A percentile compares a stretch with the other conserved stretches of the same genome.
Conservation (phyloP, 1,139 yeast species). For the Pichia sp. region DNA sequence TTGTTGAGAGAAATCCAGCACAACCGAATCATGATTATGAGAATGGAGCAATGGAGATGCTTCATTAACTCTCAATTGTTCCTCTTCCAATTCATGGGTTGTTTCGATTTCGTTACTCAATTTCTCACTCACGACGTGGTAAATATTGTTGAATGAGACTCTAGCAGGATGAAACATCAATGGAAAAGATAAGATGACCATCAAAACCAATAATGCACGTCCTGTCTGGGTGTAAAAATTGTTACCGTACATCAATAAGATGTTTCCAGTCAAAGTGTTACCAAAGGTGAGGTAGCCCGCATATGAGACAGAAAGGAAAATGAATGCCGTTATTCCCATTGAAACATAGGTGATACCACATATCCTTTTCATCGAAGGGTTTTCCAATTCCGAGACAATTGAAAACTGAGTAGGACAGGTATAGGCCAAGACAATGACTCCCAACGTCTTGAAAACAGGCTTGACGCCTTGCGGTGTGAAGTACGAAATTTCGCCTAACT, state of each 20-base stretch:
- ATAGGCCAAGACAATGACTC: constrained; percentile 90
- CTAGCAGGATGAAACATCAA: constrained; percentile 91
- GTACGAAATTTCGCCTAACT: constrained; percentile 52
- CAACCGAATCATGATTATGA: neutral
- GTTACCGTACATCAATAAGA: constrained; percentile 61
- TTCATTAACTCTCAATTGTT: constrained; percentile 2
- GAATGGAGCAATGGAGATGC: constrained; percentile 14
- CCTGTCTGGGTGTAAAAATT: constrained; percentile 57
- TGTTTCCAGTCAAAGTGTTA: constrained; percentile 69
- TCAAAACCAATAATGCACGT: constrained; percentile 67
- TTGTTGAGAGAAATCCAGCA: constrained; percentile 3
- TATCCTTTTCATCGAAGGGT: constrained; percentile 50
- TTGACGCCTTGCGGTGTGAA: constrained; percentile 51
- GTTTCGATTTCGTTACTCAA: neutral
- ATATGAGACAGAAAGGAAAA: constrained; percentile 69
- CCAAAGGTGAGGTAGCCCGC: constrained; percentile 90
- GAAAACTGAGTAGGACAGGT: constrained; percentile 95
- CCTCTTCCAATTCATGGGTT: neutral
- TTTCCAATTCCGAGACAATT: constrained; percentile 73
- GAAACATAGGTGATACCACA: constrained; percentile 53
- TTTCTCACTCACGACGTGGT: constrained; percentile 44
- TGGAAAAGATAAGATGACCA: constrained; percentile 88
- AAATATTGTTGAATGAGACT: constrained; percentile 73
- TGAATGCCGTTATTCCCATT: constrained; percentile 52
- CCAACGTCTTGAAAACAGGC: constrained; percentile 74